These are phyloP conservation scores for Fusarium veterinarium DNA, from an alignment of 2,329 filamentous ascomycete genomes.

Conservation along the genomic window DNA sequence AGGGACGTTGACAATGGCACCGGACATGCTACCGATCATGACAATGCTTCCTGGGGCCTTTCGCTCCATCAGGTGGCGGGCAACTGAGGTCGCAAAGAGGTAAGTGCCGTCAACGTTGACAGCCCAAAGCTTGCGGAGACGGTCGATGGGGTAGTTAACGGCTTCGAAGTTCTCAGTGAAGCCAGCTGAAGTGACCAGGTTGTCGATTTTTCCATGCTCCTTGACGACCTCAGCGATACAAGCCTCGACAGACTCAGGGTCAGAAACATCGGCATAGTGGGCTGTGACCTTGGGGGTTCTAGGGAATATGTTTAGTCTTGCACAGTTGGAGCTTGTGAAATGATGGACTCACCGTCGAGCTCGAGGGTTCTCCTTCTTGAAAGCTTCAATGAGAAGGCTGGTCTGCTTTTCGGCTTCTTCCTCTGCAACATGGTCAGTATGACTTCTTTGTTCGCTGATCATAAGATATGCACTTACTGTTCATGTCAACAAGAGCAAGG, in stretches of 20 bases:
- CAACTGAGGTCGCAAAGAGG: conserved; percentile 84
- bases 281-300: conserved; percentile 86
- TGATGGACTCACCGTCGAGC: conserved; percentile 66
- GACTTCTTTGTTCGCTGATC: not conserved
- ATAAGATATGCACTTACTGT: conserved; percentile 69
- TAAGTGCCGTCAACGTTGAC: conserved; percentile 96
- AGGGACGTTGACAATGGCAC: conserved; percentile 92
- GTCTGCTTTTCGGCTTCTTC: conserved; percentile 87
- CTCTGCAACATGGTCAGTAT: conserved; percentile 62
- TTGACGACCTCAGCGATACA: conserved; percentile 71
- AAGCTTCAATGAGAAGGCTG: conserved; percentile 76
- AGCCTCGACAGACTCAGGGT: conserved; percentile 79
- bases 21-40: conserved; percentile 96
- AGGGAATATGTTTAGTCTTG: not conserved
- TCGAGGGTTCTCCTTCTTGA: conserved; percentile 82
- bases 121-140: conserved; percentile 91
- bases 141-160: conserved; percentile 88
- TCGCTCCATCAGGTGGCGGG: conserved; percentile 88
- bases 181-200: conserved; percentile 93
- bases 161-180: conserved; percentile 97
- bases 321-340: not conserved
- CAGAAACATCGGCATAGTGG: conserved; percentile 89
- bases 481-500: conserved; percentile 92
- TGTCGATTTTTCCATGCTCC: conserved; percentile 84
- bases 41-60: conserved; percentile 86